Base-by-base conservation (phyloP, 2,329 filamentous ascomycete genomes). In the Cercospora sesami region DNA sequence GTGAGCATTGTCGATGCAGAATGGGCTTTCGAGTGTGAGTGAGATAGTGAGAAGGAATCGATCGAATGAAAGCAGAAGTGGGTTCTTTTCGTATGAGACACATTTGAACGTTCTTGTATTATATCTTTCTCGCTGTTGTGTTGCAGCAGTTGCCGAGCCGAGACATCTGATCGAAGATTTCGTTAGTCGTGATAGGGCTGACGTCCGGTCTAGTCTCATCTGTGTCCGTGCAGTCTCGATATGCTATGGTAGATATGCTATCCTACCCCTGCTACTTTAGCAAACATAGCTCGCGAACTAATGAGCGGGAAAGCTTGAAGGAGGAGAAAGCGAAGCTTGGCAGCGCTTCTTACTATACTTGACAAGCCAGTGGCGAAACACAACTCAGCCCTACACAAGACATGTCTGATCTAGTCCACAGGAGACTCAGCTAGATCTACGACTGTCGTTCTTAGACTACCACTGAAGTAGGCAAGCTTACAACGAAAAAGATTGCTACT, bases 351-450 rank as follows among this genome's bases (percentile, higher is more conserved):
- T 16, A 2, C 14, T 16, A 7, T 39, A 16, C 0, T 14, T 36
- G 2, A 14, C 12, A 36, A 33, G 31, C 31, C 10, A 33, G 31
- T 33, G 8, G 3, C 2, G 10, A 10, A 31, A 31, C 10, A 31
- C 9, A 10, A 10, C 30, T 31, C 8, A 31, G 30, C 30, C 9
- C 30, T 31, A 10, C 30, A 31, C 31, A 12, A 33, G 31, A 5
- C 1, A 14, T 1, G 10, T 33, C 31, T 33, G 10, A 14, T 33
- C 3, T 28, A 7, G 3, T 28, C 28, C 3, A 33, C 12, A 16
- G 33, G 8, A 42, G 16, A 2, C 16, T n/a, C 16, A 1, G 2
- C 2, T 8, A 9, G 16, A n/a, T 0, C 7, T 3, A 1, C 16
- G 6, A 5, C 7, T n/a, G 16, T n/a, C 5, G 36, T 42, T 9